These are phyloP conservation scores for Populus nigra DNA, from an alignment of 345 rosid species.

Conservation along the genomic window DNA sequence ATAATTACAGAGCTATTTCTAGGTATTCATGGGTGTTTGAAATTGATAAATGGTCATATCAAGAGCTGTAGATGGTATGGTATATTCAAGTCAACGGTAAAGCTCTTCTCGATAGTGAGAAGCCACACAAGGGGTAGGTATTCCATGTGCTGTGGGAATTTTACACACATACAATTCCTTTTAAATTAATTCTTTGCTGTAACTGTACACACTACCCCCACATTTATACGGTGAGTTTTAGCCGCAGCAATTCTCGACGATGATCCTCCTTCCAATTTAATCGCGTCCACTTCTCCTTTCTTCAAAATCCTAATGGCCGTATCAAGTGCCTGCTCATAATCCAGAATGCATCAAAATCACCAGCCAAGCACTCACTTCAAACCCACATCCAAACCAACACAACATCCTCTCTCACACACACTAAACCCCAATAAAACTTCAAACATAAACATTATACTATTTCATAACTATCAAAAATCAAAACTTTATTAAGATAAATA, in stretches of 20 bases:
- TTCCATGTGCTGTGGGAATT: background rate
- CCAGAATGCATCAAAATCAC: constrained; percentile 25
- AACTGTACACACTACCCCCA: background rate
- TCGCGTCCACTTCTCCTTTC: constrained; percentile 94
- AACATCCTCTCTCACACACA: too few relatives aligned
- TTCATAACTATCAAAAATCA: too few relatives aligned
- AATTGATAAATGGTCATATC: background rate
- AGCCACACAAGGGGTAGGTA: background rate
- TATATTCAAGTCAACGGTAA: background rate
- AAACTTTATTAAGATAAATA: too few relatives aligned
- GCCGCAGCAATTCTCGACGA: constrained; percentile 66
- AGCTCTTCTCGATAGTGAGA: background rate
- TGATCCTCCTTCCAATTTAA: constrained; percentile 89
- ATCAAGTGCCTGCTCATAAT: constrained; percentile 75
- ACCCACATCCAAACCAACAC: background rate
- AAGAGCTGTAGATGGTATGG: background rate
- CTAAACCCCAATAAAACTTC: too few relatives aligned
- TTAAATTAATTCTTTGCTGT: background rate
- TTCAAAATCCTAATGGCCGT: constrained; percentile 74
- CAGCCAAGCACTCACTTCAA: constrained; percentile 9
- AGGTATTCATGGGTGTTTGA: background rate
- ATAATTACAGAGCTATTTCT: background rate
- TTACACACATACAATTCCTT: too few relatives aligned
- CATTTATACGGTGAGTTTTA: background rate
- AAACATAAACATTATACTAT: too few relatives aligned